Evolutionary conservation across 202 grass and related monocot genomes (phyloP), one percentile per base, ranked within the genome.

Genomic region (Eragrostis tef): DNA sequence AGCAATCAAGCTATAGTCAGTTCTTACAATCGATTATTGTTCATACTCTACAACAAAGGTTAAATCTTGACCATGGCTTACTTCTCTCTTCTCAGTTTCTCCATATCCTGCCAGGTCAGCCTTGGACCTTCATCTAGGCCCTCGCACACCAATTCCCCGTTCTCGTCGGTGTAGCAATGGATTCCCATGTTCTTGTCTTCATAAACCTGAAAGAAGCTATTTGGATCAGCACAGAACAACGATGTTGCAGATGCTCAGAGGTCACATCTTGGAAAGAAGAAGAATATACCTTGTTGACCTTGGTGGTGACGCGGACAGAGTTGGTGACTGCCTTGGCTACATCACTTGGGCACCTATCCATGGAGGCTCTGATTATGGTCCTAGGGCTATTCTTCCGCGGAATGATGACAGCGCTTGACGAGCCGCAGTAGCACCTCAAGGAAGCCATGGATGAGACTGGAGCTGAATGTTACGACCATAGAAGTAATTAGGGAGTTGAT

Each of bases 81-180:
- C 88, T 81, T 88, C 49, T 88, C 74, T 25, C 15, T 81, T 31
- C 9, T 66, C 13, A 58, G 31, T 64, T 65, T 83, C 7, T 90
- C 72, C 50, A 90, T 81, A 3, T 87, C 87, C 69, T 85, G 75
- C 78, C 79, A 46, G 46, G 84, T 87, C 31, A 87, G 53, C 25
- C 84, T 75, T 0, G 90, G 90, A 10, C 87, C 90, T 87, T 93
- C 87, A 10, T 93, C 90, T 6, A 87, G 41, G 2, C 78, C 90
- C 62, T 90, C 90, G 3, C 75, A 93, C 25, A 93, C 39, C 70
- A 79, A 34, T 53, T 93, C 81, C 15, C 90, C 85, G 2, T 19
- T 93, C 50, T 74, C 45, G 22, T 93, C 67, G 2, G 20, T 87
- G 74, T 83, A 93, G 60, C 84, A 86, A 31, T 90, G 39, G 52